Evolutionary conservation across 352 stramenopile species (phyloP), one percentile per base, ranked within the genome.

Genomic region (Globisporangium barbulae): DNA sequence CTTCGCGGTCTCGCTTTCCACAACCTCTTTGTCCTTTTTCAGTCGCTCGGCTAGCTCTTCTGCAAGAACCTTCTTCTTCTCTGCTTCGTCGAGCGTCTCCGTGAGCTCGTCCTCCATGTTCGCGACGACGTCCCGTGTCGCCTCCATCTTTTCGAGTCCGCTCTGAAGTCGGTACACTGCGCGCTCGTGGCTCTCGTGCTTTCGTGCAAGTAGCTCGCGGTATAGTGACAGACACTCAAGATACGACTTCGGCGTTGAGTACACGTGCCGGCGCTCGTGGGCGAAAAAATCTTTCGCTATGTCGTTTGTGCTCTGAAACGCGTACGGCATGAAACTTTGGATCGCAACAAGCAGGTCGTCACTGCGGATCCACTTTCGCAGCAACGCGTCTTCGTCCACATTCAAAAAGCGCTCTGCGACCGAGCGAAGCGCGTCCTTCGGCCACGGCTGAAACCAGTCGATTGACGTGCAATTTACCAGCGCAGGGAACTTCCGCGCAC

Each of bases 381-480:
- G 42, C 10, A 30, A 25, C 12, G 68, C 53, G 21, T 76, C 67
- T n/a, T 75, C 65, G 5, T 81, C 74, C 19, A 72, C 60, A 0
- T 69, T 69, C 28, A 98, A 59, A 53, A 97, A 97, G 8, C 83
- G 81, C 12, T 81, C 81, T 5, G 90, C 93, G 35, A 98, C 95
- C 5, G 82, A 96, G 45, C 89, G 89, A 3, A 98, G 75, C 21
- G 94, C 94, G 42, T 98, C 90, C 50, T 89, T 76, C 2, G 96
- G 96, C 90, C 89, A 97, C 53, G 95, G 88, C 55, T 97, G 90
- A 63, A 97, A 97, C 93, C 92, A 97, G 66, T 97, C 90, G 53
- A 98, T 98, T 2, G 89, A 73, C 21, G 93, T 97, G 61, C 91
- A 98, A 67, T 97, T 98, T 4, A 98, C 89, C 7, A 98, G 72